A percentile compares a stretch with the other conserved stretches of the same genome.
Evolutionary conservation across 331 rosid genomes (phyloP).

Genomic region (Phaseolus coccineus): DNA sequence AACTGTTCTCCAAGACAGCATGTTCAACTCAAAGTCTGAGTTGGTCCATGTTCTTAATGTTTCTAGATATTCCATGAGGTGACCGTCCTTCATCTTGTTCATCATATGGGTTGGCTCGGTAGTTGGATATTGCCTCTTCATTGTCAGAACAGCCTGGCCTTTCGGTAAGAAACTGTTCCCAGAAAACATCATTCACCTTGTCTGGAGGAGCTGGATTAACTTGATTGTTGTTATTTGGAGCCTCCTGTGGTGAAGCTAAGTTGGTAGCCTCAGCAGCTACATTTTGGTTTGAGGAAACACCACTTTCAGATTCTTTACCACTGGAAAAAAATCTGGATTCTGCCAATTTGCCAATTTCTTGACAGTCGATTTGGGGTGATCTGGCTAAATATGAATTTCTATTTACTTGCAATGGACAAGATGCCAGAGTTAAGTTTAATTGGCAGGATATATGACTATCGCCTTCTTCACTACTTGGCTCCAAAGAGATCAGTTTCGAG

Average conservation of each 20-base stretch:
- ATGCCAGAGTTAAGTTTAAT: constrained; percentile 80
- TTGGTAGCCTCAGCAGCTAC: constrained; percentile 49
- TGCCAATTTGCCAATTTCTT: constrained; percentile 58
- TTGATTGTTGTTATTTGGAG: constrained; percentile 53
- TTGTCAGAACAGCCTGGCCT: constrained; percentile 93
- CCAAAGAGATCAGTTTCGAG: constrained; percentile 64
- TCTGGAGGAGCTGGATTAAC: constrained; percentile 61
- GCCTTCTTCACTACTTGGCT: constrained; percentile 80
- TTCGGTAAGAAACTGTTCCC: constrained; percentile 99
- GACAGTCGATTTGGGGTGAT: constrained; percentile 64
- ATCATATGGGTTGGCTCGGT: constrained; percentile 58
- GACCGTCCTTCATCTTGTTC: constrained; percentile 74
- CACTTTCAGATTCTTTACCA: constrained; percentile 63
- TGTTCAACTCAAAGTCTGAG: constrained; percentile 71
- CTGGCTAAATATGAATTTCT: constrained; percentile 60
- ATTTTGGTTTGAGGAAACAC: constrained; percentile 51
- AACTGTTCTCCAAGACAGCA: constrained; percentile 35
- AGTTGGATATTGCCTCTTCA: constrained; percentile 93
- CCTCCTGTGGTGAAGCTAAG: constrained; percentile 55
- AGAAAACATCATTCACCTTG: constrained; percentile 86
- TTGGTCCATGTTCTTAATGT: constrained; percentile 56
- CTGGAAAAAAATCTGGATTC: constrained; percentile 56
- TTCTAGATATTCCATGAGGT: constrained; percentile 65
- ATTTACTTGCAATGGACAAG: constrained; percentile 65
- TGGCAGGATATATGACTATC: constrained; percentile 87